Percentiles rank a stretch among this genome's conserved stretches.
Evolutionary conservation across 345 rosid genomes (phyloP).

Genomic region (Melaleuca alternifolia): DNA sequence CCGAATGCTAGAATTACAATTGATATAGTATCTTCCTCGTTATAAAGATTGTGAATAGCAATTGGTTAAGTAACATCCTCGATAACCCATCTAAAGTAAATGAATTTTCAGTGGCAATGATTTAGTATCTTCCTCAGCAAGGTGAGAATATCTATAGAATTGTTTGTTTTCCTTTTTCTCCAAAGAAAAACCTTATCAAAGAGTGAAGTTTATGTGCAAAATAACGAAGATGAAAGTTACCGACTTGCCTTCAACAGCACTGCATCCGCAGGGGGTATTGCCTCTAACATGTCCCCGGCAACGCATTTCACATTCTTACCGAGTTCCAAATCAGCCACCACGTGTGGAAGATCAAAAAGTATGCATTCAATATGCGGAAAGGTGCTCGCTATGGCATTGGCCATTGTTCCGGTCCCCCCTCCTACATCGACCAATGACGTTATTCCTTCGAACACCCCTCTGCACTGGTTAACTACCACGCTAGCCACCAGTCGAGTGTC

Average conservation of each 20-base stretch:
- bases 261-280: slow-evolving; percentile 16
- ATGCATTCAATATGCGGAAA: slow-evolving; percentile 14
- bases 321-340: slow-evolving; percentile 6
- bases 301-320: slow-evolving; percentile 6
- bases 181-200: neutral
- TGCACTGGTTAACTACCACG: neutral
- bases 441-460: slow-evolving; percentile 9
- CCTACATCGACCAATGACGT: slow-evolving; percentile 18
- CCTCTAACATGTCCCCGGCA: slow-evolving; percentile 20
- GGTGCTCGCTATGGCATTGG: slow-evolving; percentile 6
- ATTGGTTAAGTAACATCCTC: too few relatives aligned
- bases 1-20: too few relatives aligned
- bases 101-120: too few relatives aligned
- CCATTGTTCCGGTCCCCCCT: slow-evolving; percentile 11
- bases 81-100: too few relatives aligned
- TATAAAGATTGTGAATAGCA: too few relatives aligned
- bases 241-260: slow-evolving; percentile 11
- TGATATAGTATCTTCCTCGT: too few relatives aligned
- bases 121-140: too few relatives aligned
- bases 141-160: neutral
- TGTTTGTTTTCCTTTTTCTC: neutral
- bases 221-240: too few relatives aligned
- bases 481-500: slow-evolving; percentile 6
- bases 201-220: neutral
- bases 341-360: slow-evolving; percentile 6